Evolutionary conservation across 345 rosid species (phyloP).

Genomic region (Corchorus capsularis): DNA sequence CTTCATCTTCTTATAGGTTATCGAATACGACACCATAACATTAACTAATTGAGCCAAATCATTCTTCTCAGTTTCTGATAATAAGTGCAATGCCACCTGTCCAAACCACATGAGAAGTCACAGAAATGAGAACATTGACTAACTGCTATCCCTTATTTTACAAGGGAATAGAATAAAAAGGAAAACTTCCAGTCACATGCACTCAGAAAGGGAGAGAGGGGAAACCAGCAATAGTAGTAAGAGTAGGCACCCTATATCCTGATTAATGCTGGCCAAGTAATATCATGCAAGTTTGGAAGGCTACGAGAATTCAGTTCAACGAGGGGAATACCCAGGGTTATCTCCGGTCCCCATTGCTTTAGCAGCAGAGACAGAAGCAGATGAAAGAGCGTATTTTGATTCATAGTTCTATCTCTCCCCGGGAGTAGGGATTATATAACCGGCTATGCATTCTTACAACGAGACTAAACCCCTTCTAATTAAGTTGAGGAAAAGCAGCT

Average conservation of each 20-base stretch:
- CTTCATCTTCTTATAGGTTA: constrained; percentile 68
- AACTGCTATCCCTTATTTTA: not conserved
- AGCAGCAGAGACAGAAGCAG: no score
- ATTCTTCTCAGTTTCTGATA: constrained; percentile 73
- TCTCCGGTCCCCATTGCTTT: no score
- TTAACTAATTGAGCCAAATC: constrained; percentile 62
- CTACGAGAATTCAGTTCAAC: no score
- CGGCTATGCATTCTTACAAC: no score
- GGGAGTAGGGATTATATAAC: no score
- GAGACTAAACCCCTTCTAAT: no score
- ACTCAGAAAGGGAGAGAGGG: not conserved
- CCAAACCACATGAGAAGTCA: constrained; percentile 12
- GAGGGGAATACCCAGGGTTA: no score
- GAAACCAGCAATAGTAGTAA: not conserved
- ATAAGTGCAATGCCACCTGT: constrained; percentile 86
- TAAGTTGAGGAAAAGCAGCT: no score
- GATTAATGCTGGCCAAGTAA: not conserved
- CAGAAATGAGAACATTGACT: constrained; percentile 2
- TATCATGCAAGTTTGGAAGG: constrained; percentile 4
- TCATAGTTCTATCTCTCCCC: no score
- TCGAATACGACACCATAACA: constrained; percentile 70
- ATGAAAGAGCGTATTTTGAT: no score
- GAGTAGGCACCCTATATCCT: not conserved
- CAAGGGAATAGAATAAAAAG: not conserved
- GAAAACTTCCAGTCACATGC: not conserved